Percentiles rank a stretch among this genome's conserved stretches.
phyloP scores from a whole-genome alignment of 73 alveolate species.

The Tetrahymena borealis region DNA sequence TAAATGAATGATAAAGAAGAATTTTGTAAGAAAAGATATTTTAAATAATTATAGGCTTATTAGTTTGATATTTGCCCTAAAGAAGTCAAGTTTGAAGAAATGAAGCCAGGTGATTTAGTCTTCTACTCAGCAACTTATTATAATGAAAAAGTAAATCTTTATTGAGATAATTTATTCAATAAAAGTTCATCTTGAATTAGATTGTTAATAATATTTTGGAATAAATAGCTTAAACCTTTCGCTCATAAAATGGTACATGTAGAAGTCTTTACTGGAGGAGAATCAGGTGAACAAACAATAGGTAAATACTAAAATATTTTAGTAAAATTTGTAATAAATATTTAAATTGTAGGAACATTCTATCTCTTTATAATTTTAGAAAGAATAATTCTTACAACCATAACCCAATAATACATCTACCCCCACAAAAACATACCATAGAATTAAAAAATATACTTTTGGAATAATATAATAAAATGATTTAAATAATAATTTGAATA shows the following conservation, averaged over 20 bases:
- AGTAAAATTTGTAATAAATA: too few relatives aligned
- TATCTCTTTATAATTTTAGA: too few relatives aligned
- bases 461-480: too few relatives aligned
- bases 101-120: constrained; percentile 89
- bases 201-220: background rate
- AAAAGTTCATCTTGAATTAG: too few relatives aligned
- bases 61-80: constrained; percentile 83
- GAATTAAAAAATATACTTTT: too few relatives aligned
- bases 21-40: too few relatives aligned
- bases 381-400: too few relatives aligned
- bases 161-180: background rate
- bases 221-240: constrained; percentile 33
- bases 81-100: constrained; percentile 43
- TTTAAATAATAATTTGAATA: too few relatives aligned
- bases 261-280: constrained; percentile 82
- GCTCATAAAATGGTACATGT: constrained; percentile 94
- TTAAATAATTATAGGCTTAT: constrained; percentile 39
- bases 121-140: constrained; percentile 82
- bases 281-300: constrained; percentile 14
- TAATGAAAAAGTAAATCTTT: constrained; percentile 46
- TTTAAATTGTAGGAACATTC: too few relatives aligned
- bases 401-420: too few relatives aligned
- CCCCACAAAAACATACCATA: too few relatives aligned
- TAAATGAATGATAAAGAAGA: background rate
- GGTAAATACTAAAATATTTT: too few relatives aligned